These are phyloP conservation scores for Penstemon eatonii DNA, from an alignment of 257 asterid species.

Conservation along the genomic window DNA sequence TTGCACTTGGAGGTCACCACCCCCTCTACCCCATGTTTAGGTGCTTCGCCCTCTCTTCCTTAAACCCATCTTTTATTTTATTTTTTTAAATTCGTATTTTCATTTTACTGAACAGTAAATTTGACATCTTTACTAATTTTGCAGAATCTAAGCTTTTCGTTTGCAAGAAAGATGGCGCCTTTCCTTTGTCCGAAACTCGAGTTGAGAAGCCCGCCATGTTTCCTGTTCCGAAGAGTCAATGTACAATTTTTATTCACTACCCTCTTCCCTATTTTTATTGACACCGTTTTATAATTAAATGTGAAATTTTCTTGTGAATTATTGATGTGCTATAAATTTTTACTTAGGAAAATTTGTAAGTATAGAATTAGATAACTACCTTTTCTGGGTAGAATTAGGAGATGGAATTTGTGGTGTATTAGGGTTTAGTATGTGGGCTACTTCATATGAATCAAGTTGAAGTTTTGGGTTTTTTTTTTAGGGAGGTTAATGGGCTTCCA, in stretches of 20 bases:
- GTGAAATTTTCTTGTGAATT: background rate
- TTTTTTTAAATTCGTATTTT: background rate
- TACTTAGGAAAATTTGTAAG: too few species aligned
- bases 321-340: background rate
- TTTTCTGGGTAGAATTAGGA: background rate
- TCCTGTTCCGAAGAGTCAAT: conserved; percentile 61
- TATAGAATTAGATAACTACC: too few species aligned
- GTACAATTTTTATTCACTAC: conserved; percentile 24
- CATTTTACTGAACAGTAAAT: background rate
- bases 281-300: background rate
- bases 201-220: conserved; percentile 50
- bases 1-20: conserved; percentile 51
- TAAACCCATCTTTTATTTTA: background rate
- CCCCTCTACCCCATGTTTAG: conserved; percentile 35
- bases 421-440: too few species aligned
- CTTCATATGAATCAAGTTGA: too few species aligned
- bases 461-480: too few species aligned
- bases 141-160: conserved; percentile 68
- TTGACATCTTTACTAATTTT: conserved; percentile 13
- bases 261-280: background rate
- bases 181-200: conserved; percentile 34
- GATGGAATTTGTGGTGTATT: too few species aligned
- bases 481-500: too few species aligned
- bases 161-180: conserved; percentile 36
- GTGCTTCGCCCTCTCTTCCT: background rate